Evolutionary conservation across 2,329 filamentous ascomycete species (phyloP), one percentile per base, ranked within the genome.

Genomic region (Cladobotryum mycophilum): DNA sequence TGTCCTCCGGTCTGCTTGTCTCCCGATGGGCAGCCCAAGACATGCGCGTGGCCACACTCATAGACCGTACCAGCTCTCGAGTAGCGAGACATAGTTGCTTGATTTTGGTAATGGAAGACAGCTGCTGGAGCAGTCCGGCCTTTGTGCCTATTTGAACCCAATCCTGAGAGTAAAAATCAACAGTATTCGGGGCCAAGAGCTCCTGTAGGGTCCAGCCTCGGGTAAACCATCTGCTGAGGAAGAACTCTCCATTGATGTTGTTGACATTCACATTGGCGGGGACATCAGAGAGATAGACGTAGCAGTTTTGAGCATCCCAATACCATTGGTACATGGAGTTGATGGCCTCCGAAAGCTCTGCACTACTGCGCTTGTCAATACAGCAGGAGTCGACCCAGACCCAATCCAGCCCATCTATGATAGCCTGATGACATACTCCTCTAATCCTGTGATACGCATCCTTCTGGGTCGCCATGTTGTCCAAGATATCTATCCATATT

Each of bases 191-290:
- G 0, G 67, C 85, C 5, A 89, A 73, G 0, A 86, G 82, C 64
- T 88, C 81, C 61, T 85, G 85, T 56, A 85, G 69, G 0, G 82
- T 87, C 60, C 81, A 79, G n/a, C 66, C 66, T 78, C 76, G 56
- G 1, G 57, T 63, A 47, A 69, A 69, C 66, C 67, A 70, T 6
- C 62, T 55, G 49, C 53, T 52, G 47, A 49, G 17, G 44, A 25
- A 15, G 18, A 48, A 8, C 25, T 30, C 9, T 11, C 25, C 25
- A 30, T 30, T 6, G 25, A 11, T 11, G 2, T 30, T 30, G 6
- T 30, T 30, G 25, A 30, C 25, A 30, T 30, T 6, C 25, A 30
- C 25, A 11, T 30, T 11, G 6, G 25, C 25, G 8, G 25, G 6
- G 25, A 51, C 15, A 15, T 51, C 49, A 7, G 43, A 20, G 8